phyloP scores from a whole-genome alignment of 345 rosid genomes.

The Moricandia arvensis region DNA sequence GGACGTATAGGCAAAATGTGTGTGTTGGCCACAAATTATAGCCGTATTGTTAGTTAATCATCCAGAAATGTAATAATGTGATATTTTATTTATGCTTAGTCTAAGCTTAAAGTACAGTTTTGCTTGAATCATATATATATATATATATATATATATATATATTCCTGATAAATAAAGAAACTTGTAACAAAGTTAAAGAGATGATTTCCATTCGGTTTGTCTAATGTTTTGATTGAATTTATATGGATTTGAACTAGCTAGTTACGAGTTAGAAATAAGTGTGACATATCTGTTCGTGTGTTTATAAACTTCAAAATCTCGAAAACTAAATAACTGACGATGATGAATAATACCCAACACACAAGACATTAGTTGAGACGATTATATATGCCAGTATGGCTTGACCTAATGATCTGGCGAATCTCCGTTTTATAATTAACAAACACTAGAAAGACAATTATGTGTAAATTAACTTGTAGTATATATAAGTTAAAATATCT shows the following conservation, averaged over 20 bases:
- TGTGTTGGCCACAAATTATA: conserved; percentile 3
- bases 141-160: too few relatives aligned
- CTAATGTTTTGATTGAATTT: not conserved
- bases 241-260: not conserved
- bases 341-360: not conserved
- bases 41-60: not conserved
- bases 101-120: not conserved
- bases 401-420: conserved; percentile 13
- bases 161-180: not conserved
- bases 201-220: not conserved
- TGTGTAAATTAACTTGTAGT: conserved; percentile 8
- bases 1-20: conserved; percentile 19
- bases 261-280: not conserved
- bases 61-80: not conserved
- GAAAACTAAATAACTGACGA: not conserved
- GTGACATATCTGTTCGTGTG: not conserved
- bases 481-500: conserved; percentile 10
- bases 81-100: not conserved
- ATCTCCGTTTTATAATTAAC: conserved; percentile 23
- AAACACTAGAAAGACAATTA: conserved; percentile 16
- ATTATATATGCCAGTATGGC: conserved; percentile 29
- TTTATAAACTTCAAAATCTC: not conserved
- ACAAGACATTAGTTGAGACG: conserved; percentile 12
- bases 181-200: not conserved
- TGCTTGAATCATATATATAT: not conserved